Evolutionary conservation across 345 rosid species (phyloP), one percentile per base, ranked within the genome.

Genomic region (Citrus hindsii): DNA sequence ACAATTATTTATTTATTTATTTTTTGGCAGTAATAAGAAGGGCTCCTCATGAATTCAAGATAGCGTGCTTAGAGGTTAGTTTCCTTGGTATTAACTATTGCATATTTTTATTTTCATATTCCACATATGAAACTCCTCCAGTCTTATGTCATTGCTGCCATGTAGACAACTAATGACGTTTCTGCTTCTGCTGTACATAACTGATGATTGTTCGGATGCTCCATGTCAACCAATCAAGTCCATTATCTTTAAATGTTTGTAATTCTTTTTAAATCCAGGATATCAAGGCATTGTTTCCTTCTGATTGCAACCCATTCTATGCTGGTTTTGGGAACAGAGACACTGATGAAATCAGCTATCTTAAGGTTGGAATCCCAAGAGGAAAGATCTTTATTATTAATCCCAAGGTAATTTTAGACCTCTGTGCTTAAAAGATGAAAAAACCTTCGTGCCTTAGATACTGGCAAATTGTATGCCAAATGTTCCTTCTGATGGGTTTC

Each of bases 11-110:
- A 32, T 32, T 32, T 32, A 32, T 32, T 32, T 32, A 32, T 0
- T 40, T 14, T 18, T 53, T 53, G 21, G 58, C 98, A 96, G 99
- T 92, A 69, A 91, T 96, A 61, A 89, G 99, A 83, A 91, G 98
- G 85, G 97, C 98, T 71, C 98, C 99, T 80, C 99, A 96, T 83
- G 98, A 96, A 84, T 96, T 96, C 91, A 96, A 96, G 90, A 96
- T 96, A n/a, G 84, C 89, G n/a, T 94, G 98, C 91, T 90, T 96
- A 74, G 97, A 92, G 99, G 99, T 96, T 81, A 77, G 94, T 82
- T 80, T 69, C 74, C 68, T 67, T 79, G 66, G 30, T 35, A 74
- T 13, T 46, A 42, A 42, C 51, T 12, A 3, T 77, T 55, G 76
- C 35, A 55, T 48, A 4, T 63, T 40, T 63, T 40, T 75, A 59